Evolutionary conservation across 2,329 filamentous ascomycete genomes (phyloP).

Genomic region (Penicillium polonicum): DNA sequence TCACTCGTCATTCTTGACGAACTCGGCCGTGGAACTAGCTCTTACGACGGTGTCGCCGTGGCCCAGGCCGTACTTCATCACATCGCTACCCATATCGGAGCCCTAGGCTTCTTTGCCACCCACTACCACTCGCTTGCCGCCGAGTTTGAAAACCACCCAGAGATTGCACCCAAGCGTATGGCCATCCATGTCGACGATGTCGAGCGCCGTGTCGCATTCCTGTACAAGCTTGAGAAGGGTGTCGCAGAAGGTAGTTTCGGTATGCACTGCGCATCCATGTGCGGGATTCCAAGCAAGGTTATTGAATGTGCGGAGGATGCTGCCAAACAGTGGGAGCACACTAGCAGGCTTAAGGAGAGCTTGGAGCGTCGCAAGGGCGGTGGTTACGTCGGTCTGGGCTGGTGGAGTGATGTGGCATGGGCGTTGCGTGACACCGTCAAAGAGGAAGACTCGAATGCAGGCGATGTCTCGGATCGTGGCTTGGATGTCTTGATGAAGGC

Average conservation of each 20-base stretch:
- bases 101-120: constrained; percentile 93
- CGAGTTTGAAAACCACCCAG: constrained; percentile 85
- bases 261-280: constrained; percentile 99
- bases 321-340: constrained; percentile 92
- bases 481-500: constrained; percentile 58
- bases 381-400: constrained; percentile 77
- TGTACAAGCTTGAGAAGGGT: constrained; percentile 90
- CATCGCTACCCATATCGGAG: constrained; percentile 87
- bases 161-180: constrained; percentile 85
- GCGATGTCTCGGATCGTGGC: constrained; percentile 48
- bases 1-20: constrained; percentile 97
- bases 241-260: constrained; percentile 96
- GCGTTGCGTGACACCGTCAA: constrained; percentile 59
- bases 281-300: constrained; percentile 79
- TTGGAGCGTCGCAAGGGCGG: constrained; percentile 76
- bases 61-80: constrained; percentile 97
- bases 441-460: constrained; percentile 33
- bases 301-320: constrained; percentile 86
- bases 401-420: constrained; percentile 84
- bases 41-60: constrained; percentile 94
- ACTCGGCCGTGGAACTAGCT: constrained; percentile 88
- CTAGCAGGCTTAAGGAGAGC: constrained; percentile 82
- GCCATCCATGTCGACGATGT: constrained; percentile 88
- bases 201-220: constrained; percentile 84
- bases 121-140: constrained; percentile 93